A percentile compares a stretch with the other conserved stretches of the same genome.
phyloP scores from a whole-genome alignment of 108 stramenopile species.

The Fragilariopsis cylindrus region DNA sequence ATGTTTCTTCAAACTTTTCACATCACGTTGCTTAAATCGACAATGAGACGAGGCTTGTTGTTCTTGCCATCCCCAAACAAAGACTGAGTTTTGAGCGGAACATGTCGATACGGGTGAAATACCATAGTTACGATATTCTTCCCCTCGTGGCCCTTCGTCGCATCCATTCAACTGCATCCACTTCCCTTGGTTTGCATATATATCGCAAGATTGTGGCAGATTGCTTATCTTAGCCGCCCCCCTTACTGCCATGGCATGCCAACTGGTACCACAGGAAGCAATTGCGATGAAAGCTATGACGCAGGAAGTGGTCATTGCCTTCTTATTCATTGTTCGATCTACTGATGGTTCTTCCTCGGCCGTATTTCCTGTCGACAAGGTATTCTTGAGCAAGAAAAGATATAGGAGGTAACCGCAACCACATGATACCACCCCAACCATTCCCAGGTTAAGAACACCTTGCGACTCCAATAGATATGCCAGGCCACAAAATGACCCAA shows the following conservation, averaged over 20 bases:
- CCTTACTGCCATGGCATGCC: conserved; percentile 59
- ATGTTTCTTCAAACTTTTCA: conserved; percentile 47
- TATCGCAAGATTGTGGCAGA: conserved; percentile 60
- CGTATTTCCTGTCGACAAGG: not conserved
- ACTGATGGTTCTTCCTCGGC: not conserved
- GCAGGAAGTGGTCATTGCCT: conserved; percentile 21
- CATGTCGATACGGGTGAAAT: conserved; percentile 65
- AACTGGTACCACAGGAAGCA: conserved; percentile 46
- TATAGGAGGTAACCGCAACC: conserved; percentile 58
- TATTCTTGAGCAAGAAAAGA: conserved; percentile 49
- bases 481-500: conserved; percentile 48
- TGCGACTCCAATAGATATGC: conserved; percentile 45
- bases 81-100: conserved; percentile 36
- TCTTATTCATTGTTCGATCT: not conserved
- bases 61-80: conserved; percentile 74
- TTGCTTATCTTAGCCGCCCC: conserved; percentile 59
- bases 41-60: conserved; percentile 54
- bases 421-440: conserved; percentile 35
- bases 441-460: conserved; percentile 36
- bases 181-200: conserved; percentile 60
- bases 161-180: conserved; percentile 84
- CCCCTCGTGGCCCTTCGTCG: conserved; percentile 69
- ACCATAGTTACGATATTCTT: conserved; percentile 60
- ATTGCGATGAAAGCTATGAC: conserved; percentile 51
- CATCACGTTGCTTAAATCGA: conserved; percentile 67